phyloP scores from a whole-genome alignment of 192 early-diverging fungal genomes.

The Dissophora globulifera region DNA sequence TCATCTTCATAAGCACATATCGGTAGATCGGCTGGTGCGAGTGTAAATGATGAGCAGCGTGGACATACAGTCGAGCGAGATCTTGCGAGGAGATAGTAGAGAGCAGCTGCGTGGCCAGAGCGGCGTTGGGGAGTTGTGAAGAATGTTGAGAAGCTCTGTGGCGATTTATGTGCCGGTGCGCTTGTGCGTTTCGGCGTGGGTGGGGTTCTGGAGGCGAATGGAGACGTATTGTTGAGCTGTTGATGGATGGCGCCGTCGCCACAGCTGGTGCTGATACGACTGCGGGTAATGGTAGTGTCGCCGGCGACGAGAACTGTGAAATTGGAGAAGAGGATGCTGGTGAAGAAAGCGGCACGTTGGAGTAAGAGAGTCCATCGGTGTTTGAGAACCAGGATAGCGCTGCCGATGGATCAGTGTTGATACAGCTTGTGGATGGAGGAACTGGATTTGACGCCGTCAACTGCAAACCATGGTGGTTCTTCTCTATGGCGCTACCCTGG shows the following conservation, averaged over 20 bases:
- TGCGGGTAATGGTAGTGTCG: too few species aligned
- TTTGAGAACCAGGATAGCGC: conserved; percentile 20
- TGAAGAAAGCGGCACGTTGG: neutral
- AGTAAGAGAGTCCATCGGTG: conserved; percentile 13
- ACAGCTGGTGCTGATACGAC: too few species aligned
- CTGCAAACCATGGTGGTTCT: too few species aligned
- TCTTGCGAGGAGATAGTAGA: conserved; percentile 29
- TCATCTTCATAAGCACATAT: conserved; percentile 50
- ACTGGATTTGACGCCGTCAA: too few species aligned
- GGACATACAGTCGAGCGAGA: conserved; percentile 33
- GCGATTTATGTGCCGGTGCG: too few species aligned
- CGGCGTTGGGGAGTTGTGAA: conserved; percentile 7
- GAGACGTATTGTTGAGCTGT: neutral
- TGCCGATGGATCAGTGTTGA: neutral
- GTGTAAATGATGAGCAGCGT: conserved; percentile 47
- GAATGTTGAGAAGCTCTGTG: neutral
- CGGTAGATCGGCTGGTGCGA: conserved; percentile 43
- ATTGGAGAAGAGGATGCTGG: neutral
- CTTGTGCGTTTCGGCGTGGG: neutral
- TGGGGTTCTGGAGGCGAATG: neutral
- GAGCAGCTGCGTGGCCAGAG: conserved; percentile 14
- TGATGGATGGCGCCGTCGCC: neutral
- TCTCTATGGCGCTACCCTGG: too few species aligned
- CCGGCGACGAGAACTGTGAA: too few species aligned
- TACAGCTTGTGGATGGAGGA: neutral